Evolutionary conservation across 2,329 filamentous ascomycete genomes (phyloP), one percentile per base, ranked within the genome.

Genomic region (Botrytis deweyae): DNA sequence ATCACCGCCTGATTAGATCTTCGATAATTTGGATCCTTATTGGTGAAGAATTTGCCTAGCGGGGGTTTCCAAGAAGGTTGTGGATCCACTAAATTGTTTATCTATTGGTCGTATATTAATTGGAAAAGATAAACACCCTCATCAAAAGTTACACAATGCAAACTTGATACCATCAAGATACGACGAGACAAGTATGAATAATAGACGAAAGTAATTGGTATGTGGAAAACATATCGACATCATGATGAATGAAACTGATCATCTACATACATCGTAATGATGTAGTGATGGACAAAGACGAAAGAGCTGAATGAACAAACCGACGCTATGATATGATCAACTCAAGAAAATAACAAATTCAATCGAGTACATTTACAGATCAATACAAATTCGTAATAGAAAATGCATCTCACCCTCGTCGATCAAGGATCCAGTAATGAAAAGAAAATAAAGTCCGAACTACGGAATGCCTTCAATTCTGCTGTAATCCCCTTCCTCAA

Each of bases 101-200:
- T 72, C 70, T 67, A 72, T 72, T 67, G 70, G 70, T 59, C 46
- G 38, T 38, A 72, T 40, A 10, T 59, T 67, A 38, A 59, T 67
- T 72, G 59, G 36, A 4, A 44, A 52, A 66, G 36, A 40, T 36
- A 46, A 72, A 67, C 58, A 38, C 46, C 38, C 46, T 67, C 59
- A 59, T 59, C 20, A 67, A 67, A 72, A 46, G n/a, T 55, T 44
- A 46, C 38, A 46, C 52, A 36, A 62, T 29, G 44, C 66, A 14
- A 58, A 68, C 49, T 33, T 22, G 36, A 68, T 22, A 42, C 25
- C 49, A 33, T 8, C 33, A 58, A 33, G 49, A 58, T 68, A 68
- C 36, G 66, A 55, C 25, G 44, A 44, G 66, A 55, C 33, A 59
- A 36, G n/a, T 20, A 58, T 44, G 59, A 67, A n/a, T 16, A 36